Percentiles rank a stretch among this genome's conserved stretches.
phyloP scores from a whole-genome alignment of 495 filamentous ascomycete genomes.

The Pseudotulostoma volvatum region DNA sequence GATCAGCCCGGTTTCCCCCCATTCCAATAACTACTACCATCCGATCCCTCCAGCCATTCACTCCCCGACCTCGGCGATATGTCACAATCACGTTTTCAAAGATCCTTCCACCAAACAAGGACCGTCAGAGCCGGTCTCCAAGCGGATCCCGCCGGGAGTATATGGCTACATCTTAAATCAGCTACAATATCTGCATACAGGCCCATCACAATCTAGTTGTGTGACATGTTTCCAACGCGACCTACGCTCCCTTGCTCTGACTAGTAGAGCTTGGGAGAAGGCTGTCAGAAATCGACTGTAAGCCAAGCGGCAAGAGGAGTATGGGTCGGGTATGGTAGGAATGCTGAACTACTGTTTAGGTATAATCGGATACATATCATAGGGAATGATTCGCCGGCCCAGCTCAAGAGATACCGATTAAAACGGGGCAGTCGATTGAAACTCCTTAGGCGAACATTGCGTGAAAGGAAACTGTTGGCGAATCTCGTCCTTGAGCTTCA shows the following conservation, averaged over 20 bases:
- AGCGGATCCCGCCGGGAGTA: slow-evolving; percentile 37
- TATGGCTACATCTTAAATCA: slow-evolving; percentile 39
- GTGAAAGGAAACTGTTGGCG: slow-evolving; percentile 51
- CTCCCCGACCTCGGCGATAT: slow-evolving; percentile 9
- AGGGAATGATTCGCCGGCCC: slow-evolving; percentile 45
- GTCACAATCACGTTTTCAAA: slow-evolving; percentile 6
- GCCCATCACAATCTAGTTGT: slow-evolving; percentile 33
- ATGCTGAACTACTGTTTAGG: slow-evolving; percentile 19
- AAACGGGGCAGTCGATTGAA: slow-evolving; percentile 53
- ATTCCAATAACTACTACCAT: slow-evolving; percentile 27
- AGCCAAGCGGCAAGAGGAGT: slow-evolving; percentile 16
- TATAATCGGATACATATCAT: slow-evolving; percentile 57
- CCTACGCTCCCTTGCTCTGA: slow-evolving; percentile 48
- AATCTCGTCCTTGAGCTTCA: slow-evolving; percentile 59
- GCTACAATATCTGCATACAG: slow-evolving; percentile 32
- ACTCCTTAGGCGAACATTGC: slow-evolving; percentile 59
- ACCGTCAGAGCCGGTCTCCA: slow-evolving; percentile 24
- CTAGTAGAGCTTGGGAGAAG: slow-evolving; percentile 49
- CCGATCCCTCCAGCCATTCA: slow-evolving; percentile 26
- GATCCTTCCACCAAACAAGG: slow-evolving; percentile 19
- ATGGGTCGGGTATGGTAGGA: too few species aligned
- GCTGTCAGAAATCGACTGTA: slow-evolving; percentile 48
- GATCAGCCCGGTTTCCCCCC: slow-evolving; percentile 15
- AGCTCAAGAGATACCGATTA: slow-evolving; percentile 50
- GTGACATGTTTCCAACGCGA: slow-evolving; percentile 68